A percentile compares a stretch with the other conserved stretches of the same genome.
phyloP scores from a whole-genome alignment of 1,139 yeast genomes.

The Hemisphaericaspora xylofermentans region DNA sequence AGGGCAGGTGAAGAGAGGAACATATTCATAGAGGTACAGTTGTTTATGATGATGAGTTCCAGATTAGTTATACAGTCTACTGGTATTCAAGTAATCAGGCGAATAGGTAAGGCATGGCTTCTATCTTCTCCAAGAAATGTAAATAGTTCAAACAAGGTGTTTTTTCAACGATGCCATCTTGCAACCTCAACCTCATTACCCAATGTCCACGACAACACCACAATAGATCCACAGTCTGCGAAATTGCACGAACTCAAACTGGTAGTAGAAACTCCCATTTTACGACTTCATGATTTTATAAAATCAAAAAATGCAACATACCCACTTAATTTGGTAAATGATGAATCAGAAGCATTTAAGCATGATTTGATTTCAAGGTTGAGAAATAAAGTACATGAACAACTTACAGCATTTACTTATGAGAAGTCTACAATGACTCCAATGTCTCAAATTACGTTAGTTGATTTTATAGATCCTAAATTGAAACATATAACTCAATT shows the following conservation, averaged over 20 bases:
- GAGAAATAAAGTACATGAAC: not conserved
- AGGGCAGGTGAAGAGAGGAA: not conserved
- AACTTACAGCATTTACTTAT: not conserved
- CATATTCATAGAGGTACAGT: not conserved
- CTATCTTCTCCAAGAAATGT: not conserved
- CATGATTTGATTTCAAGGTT: not conserved
- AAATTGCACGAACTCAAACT: slow-evolving; percentile 1
- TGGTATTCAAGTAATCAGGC: not conserved
- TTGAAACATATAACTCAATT: slow-evolving; percentile 21
- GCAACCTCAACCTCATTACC: not conserved
- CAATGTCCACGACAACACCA: not conserved
- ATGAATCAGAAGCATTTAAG: slow-evolving; percentile 3
- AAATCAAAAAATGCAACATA: slow-evolving; percentile 2
- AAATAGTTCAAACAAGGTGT: not conserved
- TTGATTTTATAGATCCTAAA: slow-evolving; percentile 34
- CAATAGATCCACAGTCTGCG: not conserved
- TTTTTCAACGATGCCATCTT: not conserved
- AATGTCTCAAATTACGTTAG: slow-evolving; percentile 10
- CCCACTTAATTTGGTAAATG: slow-evolving; percentile 10
- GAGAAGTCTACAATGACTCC: slow-evolving; percentile 3
- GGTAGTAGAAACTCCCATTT: slow-evolving; percentile 2
- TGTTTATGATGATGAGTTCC: not conserved
- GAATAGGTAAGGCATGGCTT: not conserved
- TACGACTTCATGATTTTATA: slow-evolving; percentile 1
- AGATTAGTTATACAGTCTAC: not conserved